Base-by-base conservation (phyloP, 2,329 filamentous ascomycete species). In the Aciculosporium take region DNA sequence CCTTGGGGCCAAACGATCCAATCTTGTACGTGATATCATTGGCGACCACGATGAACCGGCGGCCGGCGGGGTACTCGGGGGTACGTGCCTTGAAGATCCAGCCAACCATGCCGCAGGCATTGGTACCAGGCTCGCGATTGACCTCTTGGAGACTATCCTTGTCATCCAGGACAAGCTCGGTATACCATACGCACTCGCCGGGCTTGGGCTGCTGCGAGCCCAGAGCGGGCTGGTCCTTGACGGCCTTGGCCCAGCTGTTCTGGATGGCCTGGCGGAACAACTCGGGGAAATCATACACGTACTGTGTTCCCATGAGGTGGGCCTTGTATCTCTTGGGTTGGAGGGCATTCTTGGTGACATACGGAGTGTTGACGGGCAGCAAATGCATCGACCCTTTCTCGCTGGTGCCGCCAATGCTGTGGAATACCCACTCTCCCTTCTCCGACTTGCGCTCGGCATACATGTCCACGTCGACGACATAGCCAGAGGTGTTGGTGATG, bases 21-120 rank as follows among this genome's bases (percentile, higher is more conserved):
- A 96, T 98, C 73, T 93, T 93, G 75, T 86, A 96, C 15, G 91
- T 98, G 62, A 98, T 98, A 58, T 98, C 91, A 73, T 98, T 98
- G 72, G 91, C 88, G 48, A 98, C 81, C 49, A 98, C 85, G 59
- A 98, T 79, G 66, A 96, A 95, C 57, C 84, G 84, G 51, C 91
- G 79, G 45, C 91, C 91, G 49, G 77, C 75, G 44, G 91, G 89
- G 60, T 98, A 98, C 64, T 98, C 91, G 8, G 91, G 91, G 1
- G 91, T 96, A 59, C 79, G 86, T 13, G 88, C 91, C 47, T 85
- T 93, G 60, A 96, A 81, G 50, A 96, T 76, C 91, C 91, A 98
- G 51, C 87, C 91, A 42, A 98, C 89, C 91, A 98, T 98, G 67
- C 91, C 91, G 56, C 91, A 91, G 33, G 74, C 84, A 70, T 98